Base-by-base conservation (phyloP, 208 protist genomes). In the Crithidia expoeki region DNA sequence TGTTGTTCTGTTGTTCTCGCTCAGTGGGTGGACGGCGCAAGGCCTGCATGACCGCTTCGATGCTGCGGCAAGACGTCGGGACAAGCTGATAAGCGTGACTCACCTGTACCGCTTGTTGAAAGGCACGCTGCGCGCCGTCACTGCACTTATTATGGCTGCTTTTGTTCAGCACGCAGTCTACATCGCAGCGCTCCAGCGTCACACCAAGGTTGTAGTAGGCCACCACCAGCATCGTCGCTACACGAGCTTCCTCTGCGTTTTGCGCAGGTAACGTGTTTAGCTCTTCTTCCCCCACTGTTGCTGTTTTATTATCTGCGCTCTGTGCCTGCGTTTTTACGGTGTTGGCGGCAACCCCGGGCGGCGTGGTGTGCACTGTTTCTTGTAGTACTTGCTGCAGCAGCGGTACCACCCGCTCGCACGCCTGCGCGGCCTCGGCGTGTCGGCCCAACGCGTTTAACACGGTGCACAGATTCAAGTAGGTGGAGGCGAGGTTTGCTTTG, bases 381-480 rank as follows among this genome's bases (percentile, higher is more conserved):
- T 80, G 65, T 21, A 92, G 67, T 16, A 74, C 52, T 38, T 86
- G 76, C 64, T 92, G 81, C 28, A 97, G 78, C 42, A 86, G 60
- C 28, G 79, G 76, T 30, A 94, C 68, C 2, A 92, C 87, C 34
- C 78, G 80, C 68, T 93, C 83, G 12, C 85, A 90, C 12, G 88
- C 83, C 33, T 74, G 80, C 32, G 88, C 88, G 25, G 93, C 93
- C 64, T 92, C 89, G 27, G 75, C 64, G 80, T 97, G 86, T 40
- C 77, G 76, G 9, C 73, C 69, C 32, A 94, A 38, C 52, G 89
- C 84, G 56, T 94, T 94, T 30, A 96, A 79, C 44, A 94, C 87
- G 12, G 88, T 94, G 72, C 88, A 94, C 17, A 95, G 58, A 57
- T 97, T 97, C 34, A 97, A 50, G 65, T 93, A 93, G 23, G 93